Evolutionary conservation across 495 filamentous ascomycete species (phyloP).

Genomic region (Letharia columbiana): DNA sequence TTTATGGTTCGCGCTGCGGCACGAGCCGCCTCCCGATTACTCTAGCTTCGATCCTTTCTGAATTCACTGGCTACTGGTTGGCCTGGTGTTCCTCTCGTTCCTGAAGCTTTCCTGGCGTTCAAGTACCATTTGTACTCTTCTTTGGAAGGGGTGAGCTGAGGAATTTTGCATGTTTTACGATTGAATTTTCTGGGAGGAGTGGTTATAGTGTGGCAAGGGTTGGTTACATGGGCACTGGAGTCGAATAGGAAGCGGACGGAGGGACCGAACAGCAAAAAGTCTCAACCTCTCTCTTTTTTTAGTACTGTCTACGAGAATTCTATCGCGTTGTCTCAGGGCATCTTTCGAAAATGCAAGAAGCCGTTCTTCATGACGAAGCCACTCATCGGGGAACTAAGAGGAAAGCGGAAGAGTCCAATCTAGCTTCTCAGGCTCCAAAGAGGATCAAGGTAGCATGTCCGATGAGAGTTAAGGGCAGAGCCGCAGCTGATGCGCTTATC

Average conservation of each 20-base stretch:
- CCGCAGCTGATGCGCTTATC: slow-evolving; percentile 15
- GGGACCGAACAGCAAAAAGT: background rate
- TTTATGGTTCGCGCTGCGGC: background rate
- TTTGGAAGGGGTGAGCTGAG: background rate
- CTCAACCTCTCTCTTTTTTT: background rate
- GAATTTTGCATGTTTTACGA: too few species aligned
- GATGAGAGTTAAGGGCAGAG: background rate
- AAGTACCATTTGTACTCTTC: background rate
- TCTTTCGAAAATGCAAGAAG: slow-evolving; percentile 34
- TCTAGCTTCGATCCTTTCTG: too few species aligned
- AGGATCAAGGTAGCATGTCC: slow-evolving; percentile 50
- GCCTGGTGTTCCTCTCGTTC: background rate
- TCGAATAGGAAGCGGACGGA: background rate
- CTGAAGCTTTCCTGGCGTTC: background rate
- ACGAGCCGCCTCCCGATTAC: background rate
- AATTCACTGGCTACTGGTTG: too few species aligned
- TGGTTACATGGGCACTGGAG: background rate
- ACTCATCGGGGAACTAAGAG: slow-evolving; percentile 55
- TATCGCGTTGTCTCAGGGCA: background rate
- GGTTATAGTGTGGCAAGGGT: background rate
- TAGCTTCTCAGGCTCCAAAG: slow-evolving; percentile 43
- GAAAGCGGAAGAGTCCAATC: slow-evolving; percentile 44
- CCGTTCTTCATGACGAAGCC: slow-evolving; percentile 38
- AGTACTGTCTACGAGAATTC: too few species aligned
- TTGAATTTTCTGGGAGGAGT: background rate